phyloP scores from a whole-genome alignment of 805 yeast species.

The Candida montana region DNA sequence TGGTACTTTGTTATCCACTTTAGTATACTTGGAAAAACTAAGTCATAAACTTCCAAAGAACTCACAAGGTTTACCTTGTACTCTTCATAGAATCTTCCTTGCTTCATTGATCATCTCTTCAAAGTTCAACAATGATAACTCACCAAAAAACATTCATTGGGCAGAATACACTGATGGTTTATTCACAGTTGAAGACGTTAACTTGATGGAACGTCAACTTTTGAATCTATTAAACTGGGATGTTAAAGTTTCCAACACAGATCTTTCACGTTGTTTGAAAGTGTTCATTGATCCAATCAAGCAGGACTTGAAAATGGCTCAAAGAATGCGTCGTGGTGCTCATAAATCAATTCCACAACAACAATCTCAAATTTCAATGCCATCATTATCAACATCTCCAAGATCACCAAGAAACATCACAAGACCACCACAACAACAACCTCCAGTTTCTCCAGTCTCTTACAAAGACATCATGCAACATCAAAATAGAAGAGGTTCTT shows the following conservation, averaged over 20 bases:
- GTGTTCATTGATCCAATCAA: slow-evolving; percentile 76
- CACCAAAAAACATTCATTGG: slow-evolving; percentile 79
- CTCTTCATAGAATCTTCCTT: slow-evolving; percentile 71
- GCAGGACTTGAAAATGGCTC: slow-evolving; percentile 31
- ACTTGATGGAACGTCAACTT: slow-evolving; percentile 76
- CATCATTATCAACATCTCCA: background rate
- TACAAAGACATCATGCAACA: slow-evolving; percentile 2
- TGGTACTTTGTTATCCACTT: slow-evolving; percentile 69
- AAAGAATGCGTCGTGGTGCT: slow-evolving; percentile 18
- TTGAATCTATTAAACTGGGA: slow-evolving; percentile 69
- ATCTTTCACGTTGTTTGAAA: slow-evolving; percentile 59
- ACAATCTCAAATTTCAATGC: background rate
- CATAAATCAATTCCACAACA: slow-evolving; percentile 6
- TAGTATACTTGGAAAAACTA: slow-evolving; percentile 60
- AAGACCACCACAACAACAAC: slow-evolving; percentile 7
- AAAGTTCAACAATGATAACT: slow-evolving; percentile 71
- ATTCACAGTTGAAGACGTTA: slow-evolving; percentile 61
- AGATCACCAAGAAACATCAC: background rate
- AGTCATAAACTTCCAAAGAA: slow-evolving; percentile 58
- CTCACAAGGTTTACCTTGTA: slow-evolving; percentile 74
- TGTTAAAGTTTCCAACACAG: slow-evolving; percentile 58
- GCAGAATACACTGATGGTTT: slow-evolving; percentile 72
- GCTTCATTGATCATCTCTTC: slow-evolving; percentile 71
- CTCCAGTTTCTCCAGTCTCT: slow-evolving; percentile 11
- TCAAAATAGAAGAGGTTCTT: slow-evolving; percentile 9